Evolutionary conservation across 2,329 filamentous ascomycete genomes (phyloP).

Genomic region (Talaromyces piceae): DNA sequence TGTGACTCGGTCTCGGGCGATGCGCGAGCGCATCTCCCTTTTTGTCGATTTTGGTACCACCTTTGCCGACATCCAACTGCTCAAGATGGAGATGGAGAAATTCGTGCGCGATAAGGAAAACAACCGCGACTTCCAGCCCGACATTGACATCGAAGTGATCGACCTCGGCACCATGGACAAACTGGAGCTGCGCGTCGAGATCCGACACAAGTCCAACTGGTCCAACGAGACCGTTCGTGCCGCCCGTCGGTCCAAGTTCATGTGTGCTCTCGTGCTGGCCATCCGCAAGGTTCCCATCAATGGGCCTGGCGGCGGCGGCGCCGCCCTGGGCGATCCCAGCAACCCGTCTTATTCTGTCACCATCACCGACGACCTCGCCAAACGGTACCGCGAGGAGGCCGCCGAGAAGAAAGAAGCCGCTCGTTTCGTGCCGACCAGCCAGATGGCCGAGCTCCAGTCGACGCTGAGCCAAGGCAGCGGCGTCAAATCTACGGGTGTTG

Average conservation of each 20-base stretch:
- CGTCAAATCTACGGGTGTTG: constrained; percentile 22
- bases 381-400: constrained; percentile 54
- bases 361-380: constrained; percentile 62
- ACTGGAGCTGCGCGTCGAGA: constrained; percentile 71
- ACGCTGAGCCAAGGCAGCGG: constrained; percentile 8
- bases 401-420: constrained; percentile 54
- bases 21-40: constrained; percentile 77
- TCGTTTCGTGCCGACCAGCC: constrained; percentile 53
- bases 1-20: constrained; percentile 79
- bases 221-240: constrained; percentile 77
- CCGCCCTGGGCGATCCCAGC: constrained; percentile 52
- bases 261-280: constrained; percentile 82
- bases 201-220: constrained; percentile 91
- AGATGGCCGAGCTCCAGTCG: constrained; percentile 13
- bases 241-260: constrained; percentile 84
- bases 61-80: constrained; percentile 80
- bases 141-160: constrained; percentile 69
- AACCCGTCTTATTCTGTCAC: constrained; percentile 78
- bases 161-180: constrained; percentile 83
- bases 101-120: constrained; percentile 84
- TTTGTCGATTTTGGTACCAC: constrained; percentile 78
- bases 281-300: constrained; percentile 82
- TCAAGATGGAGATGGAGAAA: constrained; percentile 73
- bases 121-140: constrained; percentile 79
- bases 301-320: constrained; percentile 64